Conservation (phyloP, 2,329 filamentous ascomycete species). For the Pseudogymnoascus sp. region DNA sequence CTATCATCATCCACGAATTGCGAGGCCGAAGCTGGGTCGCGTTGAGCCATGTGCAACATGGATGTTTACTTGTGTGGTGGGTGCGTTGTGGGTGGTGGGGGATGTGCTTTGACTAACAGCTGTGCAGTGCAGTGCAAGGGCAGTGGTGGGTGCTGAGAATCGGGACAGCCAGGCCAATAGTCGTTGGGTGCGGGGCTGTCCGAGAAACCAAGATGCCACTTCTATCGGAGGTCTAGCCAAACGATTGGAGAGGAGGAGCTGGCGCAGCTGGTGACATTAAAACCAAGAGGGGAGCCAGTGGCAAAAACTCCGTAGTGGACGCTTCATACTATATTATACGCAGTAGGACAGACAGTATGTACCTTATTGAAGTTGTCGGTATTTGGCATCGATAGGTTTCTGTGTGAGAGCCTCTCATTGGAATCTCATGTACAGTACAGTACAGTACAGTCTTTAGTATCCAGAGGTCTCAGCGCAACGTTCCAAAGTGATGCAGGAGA, state of each 20-base stretch:
- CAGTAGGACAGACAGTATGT: background rate
- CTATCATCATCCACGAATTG: background rate
- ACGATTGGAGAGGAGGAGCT: constrained; percentile 1
- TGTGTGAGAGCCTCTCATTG: background rate
- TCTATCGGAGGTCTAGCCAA: constrained; percentile 1
- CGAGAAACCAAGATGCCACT: constrained; percentile 1
- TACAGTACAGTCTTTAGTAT: background rate
- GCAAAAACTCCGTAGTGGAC: background rate
- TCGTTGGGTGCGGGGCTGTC: background rate
- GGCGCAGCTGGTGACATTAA: background rate
- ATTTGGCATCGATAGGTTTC: background rate
- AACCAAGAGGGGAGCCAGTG: background rate
- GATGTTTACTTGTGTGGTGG: constrained; percentile 5
- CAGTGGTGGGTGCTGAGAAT: background rate
- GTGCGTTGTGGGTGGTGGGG: background rate
- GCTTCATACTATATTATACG: background rate
- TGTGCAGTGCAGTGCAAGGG: background rate
- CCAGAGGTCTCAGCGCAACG: background rate
- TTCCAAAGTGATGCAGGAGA: background rate
- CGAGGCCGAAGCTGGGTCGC: constrained; percentile 6
- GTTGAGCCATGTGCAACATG: constrained; percentile 5
- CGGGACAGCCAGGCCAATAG: background rate
- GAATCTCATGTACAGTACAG: background rate
- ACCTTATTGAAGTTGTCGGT: background rate
- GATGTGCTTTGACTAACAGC: background rate